Conservation (phyloP, 345 rosid genomes). For the Cardamine resedifolia region DNA sequence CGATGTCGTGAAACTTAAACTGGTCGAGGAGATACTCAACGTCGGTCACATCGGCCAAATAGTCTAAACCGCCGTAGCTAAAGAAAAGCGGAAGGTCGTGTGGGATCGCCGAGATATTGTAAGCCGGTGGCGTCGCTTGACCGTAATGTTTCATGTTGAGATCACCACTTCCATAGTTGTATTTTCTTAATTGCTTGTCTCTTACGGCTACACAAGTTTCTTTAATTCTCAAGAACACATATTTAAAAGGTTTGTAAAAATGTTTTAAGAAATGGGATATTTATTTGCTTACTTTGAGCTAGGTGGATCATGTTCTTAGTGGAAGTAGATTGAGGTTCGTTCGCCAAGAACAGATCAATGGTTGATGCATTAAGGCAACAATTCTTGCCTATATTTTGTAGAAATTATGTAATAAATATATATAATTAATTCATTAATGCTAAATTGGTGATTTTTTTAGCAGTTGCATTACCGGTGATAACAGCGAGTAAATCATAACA, state of each 20-base stretch:
- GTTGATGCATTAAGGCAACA: slow-evolving; percentile 86
- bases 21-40: slow-evolving; percentile 56
- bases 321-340: slow-evolving; percentile 82
- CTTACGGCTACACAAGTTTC: slow-evolving; percentile 54
- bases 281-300: slow-evolving; percentile 65
- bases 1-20: slow-evolving; percentile 63
- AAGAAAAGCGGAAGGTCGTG: slow-evolving; percentile 63
- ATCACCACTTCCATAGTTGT: slow-evolving; percentile 59
- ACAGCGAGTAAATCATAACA: slow-evolving; percentile 72
- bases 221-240: neutral
- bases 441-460: neutral
- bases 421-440: neutral
- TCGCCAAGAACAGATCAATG: slow-evolving; percentile 49
- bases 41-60: slow-evolving; percentile 64
- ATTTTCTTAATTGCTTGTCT: slow-evolving; percentile 59
- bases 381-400: slow-evolving; percentile 55
- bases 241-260: neutral
- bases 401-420: neutral
- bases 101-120: slow-evolving; percentile 81
- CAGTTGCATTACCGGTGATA: slow-evolving; percentile 56
- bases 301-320: slow-evolving; percentile 85
- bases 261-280: neutral
- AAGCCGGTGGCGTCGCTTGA: slow-evolving; percentile 55
- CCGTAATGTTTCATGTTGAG: slow-evolving; percentile 64
- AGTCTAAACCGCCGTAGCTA: slow-evolving; percentile 74